These are phyloP conservation scores for Termitomyces sp. DNA, from an alignment of 768 basidiomycete species.

Conservation along the genomic window DNA sequence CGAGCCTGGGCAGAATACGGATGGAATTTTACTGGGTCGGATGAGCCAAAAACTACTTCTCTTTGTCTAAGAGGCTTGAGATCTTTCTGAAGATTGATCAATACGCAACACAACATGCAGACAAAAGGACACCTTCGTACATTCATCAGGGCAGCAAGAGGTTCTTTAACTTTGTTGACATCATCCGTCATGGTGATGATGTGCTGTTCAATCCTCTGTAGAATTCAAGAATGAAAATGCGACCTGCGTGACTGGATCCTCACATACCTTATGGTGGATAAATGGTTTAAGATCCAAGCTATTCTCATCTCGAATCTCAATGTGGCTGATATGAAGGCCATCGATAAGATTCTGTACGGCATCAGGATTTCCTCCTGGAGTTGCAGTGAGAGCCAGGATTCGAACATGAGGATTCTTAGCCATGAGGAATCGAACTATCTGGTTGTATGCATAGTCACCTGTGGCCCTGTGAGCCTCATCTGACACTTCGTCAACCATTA, in stretches of 20 bases:
- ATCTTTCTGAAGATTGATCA: slow-evolving; percentile 20
- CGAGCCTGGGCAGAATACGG: slow-evolving; percentile 54
- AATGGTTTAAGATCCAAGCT: slow-evolving; percentile 86
- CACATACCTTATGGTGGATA: slow-evolving; percentile 77
- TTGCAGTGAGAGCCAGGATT: slow-evolving; percentile 90
- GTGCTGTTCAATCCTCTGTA: slow-evolving; percentile 72
- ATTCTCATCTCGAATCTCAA: slow-evolving; percentile 91
- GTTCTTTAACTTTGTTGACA: slow-evolving; percentile 61
- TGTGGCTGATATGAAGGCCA: slow-evolving; percentile 88
- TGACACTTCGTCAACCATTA: slow-evolving; percentile 23
- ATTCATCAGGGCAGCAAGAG: slow-evolving; percentile 70
- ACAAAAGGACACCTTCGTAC: slow-evolving; percentile 35
- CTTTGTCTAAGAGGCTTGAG: slow-evolving; percentile 33
- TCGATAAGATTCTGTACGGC: slow-evolving; percentile 92
- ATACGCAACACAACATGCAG: neutral
- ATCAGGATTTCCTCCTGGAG: slow-evolving; percentile 83
- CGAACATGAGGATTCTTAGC: slow-evolving; percentile 93
- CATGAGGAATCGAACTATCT: slow-evolving; percentile 86
- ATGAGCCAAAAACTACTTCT: slow-evolving; percentile 38
- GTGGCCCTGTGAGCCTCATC: slow-evolving; percentile 96
- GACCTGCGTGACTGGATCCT: neutral
- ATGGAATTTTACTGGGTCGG: slow-evolving; percentile 65
- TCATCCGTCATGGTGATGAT: slow-evolving; percentile 71
- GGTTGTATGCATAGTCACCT: slow-evolving; percentile 90
- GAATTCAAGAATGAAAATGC: neutral